These are phyloP conservation scores for Pseudopyricularia javanii DNA, from an alignment of 2,329 filamentous ascomycete genomes.

Conservation along the genomic window DNA sequence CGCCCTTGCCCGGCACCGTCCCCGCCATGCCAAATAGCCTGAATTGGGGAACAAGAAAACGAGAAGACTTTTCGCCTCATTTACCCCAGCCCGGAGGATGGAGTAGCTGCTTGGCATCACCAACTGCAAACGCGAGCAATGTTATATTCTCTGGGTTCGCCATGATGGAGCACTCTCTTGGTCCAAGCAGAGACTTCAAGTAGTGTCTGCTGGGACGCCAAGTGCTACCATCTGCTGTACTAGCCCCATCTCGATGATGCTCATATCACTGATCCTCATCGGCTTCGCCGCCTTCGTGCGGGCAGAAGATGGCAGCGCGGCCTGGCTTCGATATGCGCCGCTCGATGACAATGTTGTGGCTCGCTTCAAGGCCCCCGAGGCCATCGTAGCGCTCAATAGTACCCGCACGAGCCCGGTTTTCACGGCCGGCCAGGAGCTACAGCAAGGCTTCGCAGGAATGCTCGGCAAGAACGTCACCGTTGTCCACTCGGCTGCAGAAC, in stretches of 20 bases:
- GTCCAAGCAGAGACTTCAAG: neutral
- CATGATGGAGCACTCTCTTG: neutral
- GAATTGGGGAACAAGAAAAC: neutral
- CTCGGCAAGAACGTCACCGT: slow-evolving; percentile 33
- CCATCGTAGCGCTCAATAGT: slow-evolving; percentile 25
- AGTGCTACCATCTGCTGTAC: neutral
- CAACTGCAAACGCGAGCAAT: neutral
- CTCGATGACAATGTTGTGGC: slow-evolving; percentile 19
- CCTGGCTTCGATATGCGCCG: slow-evolving; percentile 40
- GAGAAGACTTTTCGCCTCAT: neutral
- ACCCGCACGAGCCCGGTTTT: slow-evolving; percentile 42
- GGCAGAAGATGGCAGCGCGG: slow-evolving; percentile 35
- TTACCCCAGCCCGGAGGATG: neutral
- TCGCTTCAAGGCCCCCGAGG: neutral
- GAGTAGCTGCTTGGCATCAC: neutral
- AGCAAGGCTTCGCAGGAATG: slow-evolving; percentile 43
- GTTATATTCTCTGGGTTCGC: neutral
- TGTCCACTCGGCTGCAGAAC: neutral
- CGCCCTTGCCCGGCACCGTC: neutral
- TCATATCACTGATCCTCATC: neutral
- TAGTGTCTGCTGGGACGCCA: too few relatives aligned
- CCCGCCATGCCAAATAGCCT: neutral
- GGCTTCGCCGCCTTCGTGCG: neutral
- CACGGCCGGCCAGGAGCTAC: slow-evolving; percentile 46
- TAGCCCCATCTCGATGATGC: neutral